phyloP scores from a whole-genome alignment of 768 basidiomycete genomes.

The Tephrocybe rancida region DNA sequence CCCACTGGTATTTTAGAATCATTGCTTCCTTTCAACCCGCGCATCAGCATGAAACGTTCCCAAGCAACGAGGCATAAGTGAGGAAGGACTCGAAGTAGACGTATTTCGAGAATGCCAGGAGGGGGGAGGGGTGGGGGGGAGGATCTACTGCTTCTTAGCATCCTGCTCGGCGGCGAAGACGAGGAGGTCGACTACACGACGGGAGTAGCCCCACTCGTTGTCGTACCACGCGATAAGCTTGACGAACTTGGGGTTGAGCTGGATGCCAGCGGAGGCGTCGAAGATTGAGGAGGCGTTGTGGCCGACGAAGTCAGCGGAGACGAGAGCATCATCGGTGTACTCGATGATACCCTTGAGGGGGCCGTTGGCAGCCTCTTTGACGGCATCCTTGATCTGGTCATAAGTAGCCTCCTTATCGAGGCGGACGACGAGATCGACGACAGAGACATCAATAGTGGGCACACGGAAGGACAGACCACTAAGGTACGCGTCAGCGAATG shows the following conservation, averaged over 20 bases:
- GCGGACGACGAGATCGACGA: slow-evolving; percentile 96
- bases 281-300: slow-evolving; percentile 84
- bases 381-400: slow-evolving; percentile 84
- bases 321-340: slow-evolving; percentile 93
- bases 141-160: slow-evolving; percentile 26
- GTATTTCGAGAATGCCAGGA: not conserved
- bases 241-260: slow-evolving; percentile 90
- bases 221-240: slow-evolving; percentile 97
- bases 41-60: slow-evolving; percentile 10
- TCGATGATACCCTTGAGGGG: slow-evolving; percentile 74
- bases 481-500: not conserved
- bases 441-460: slow-evolving; percentile 94
- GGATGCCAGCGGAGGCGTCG: slow-evolving; percentile 91
- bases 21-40: slow-evolving; percentile 18
- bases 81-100: not conserved
- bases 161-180: slow-evolving; percentile 81
- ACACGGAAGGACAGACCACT: slow-evolving; percentile 97
- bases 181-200: slow-evolving; percentile 89
- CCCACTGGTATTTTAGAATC: slow-evolving; percentile 12
- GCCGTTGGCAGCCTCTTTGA: slow-evolving; percentile 80
- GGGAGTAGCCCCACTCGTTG: slow-evolving; percentile 95
- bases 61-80: slow-evolving; percentile 7
- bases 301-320: slow-evolving; percentile 93
- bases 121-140: slow-evolving; percentile 1
- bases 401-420: slow-evolving; percentile 85